Conservation (phyloP, 2,329 filamentous ascomycete genomes). For the Hortaea sp. region DNA sequence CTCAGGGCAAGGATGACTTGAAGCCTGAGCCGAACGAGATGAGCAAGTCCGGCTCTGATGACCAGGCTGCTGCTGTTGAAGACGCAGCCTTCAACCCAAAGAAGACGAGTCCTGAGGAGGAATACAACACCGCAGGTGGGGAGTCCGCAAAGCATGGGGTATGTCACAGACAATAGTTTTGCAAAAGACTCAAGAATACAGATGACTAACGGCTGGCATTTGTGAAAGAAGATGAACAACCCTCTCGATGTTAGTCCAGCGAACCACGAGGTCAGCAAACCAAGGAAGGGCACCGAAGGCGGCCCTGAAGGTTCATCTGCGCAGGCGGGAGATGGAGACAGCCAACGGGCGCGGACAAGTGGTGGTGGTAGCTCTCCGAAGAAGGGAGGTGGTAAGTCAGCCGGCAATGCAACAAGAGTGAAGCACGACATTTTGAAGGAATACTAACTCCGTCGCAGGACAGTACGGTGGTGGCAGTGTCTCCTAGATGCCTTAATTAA, state of each 20-base stretch:
- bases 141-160: conserved; percentile 20
- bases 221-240: conserved; percentile 22
- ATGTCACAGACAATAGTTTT: not conserved
- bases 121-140: conserved; percentile 33
- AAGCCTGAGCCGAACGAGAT: conserved; percentile 58
- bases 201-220: not conserved
- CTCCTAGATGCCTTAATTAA: not conserved
- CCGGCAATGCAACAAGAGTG: not conserved
- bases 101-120: conserved; percentile 56
- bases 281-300: conserved; percentile 35
- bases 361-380: conserved; percentile 13
- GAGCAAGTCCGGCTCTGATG: conserved; percentile 56
- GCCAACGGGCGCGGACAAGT: conserved; percentile 13
- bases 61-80: conserved; percentile 43
- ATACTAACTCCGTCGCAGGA: too few species aligned
- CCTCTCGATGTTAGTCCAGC: conserved; percentile 52
- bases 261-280: conserved; percentile 48
- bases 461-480: not conserved
- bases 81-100: conserved; percentile 60
- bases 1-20: conserved; percentile 47
- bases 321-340: conserved; percentile 22
- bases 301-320: conserved; percentile 28
- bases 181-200: too few species aligned
- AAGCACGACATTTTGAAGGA: too few species aligned
- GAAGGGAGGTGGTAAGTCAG: conserved; percentile 25